Evolutionary conservation across 1,284 basidiomycete species (phyloP), one percentile per base, ranked within the genome.

Genomic region (Taiwanofungus camphoratus): DNA sequence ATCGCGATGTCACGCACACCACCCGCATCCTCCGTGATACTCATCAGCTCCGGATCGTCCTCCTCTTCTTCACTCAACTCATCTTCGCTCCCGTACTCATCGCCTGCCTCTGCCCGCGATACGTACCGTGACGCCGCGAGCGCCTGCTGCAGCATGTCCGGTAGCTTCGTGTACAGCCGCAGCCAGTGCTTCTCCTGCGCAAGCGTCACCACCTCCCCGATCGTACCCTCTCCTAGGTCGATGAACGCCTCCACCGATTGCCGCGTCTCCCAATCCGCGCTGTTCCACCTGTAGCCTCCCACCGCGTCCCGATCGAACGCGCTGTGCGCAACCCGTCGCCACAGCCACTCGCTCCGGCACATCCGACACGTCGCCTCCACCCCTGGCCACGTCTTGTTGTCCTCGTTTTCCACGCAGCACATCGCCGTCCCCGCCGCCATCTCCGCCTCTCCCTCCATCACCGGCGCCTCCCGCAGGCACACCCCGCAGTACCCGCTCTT

Each of bases 151-250:
- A 84, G 71, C 58, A 86, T 71, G 44, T 82, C 79, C 2, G 65
- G 65, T 42, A 87, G 68, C 50, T 79, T 78, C 0, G 84, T 87
- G 56, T 77, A 62, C 40, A 64, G 70, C 32, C 76, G 66, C 36
- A 87, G 59, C 85, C 85, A 88, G 41, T 70, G 66, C 60, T 83
- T 82, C 58, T 87, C 85, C 48, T 74, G 67, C 21, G 79, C 79
- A 20, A 79, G 57, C 32, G 56, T 57, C 23, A 86, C 58, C n/a
- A 87, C 76, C 36, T 83, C 78, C 21, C 59, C 53, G 43, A 87
- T 71, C 2, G 68, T 72, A n/a, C 85, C 85, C 50, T 88, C 85
- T 3, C 76, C 82, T 15, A 80, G 65, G 41, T 86, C 83, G 32
- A 87, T 60, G 62, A 84, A 87, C 11, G 71, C 69, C 42, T 82